phyloP scores from a whole-genome alignment of 768 basidiomycete species.

The Hebeloma cylindrosporum region DNA sequence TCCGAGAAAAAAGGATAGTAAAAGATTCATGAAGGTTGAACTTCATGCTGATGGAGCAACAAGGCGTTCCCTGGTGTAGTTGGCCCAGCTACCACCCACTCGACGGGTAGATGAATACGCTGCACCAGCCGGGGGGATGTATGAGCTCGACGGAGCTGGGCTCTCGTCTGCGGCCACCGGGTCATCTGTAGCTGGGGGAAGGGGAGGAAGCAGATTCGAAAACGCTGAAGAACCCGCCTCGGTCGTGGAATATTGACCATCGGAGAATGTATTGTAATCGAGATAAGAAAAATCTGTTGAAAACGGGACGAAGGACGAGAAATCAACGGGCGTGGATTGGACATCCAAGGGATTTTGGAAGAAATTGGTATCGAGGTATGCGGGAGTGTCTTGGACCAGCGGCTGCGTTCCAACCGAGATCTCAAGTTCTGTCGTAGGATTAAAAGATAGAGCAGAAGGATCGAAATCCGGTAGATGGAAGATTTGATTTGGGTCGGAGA shows the following conservation, averaged over 20 bases:
- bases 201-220: background rate
- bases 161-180: background rate
- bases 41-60: too few species aligned
- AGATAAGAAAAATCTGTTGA: too few species aligned
- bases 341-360: background rate
- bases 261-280: too few species aligned
- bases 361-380: background rate
- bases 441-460: slow-evolving; percentile 26
- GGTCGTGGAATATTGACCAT: background rate
- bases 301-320: too few species aligned
- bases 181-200: background rate
- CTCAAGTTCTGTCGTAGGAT: slow-evolving; percentile 39
- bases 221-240: background rate
- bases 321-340: background rate
- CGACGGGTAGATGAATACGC: slow-evolving; percentile 48
- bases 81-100: slow-evolving; percentile 47
- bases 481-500: slow-evolving; percentile 26
- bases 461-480: slow-evolving; percentile 38
- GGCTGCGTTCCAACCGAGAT: slow-evolving; percentile 29
- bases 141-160: slow-evolving; percentile 23
- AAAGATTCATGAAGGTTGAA: slow-evolving; percentile 26
- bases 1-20: too few species aligned
- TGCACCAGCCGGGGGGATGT: slow-evolving; percentile 59
- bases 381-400: slow-evolving; percentile 1
- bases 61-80: slow-evolving; percentile 1